Base-by-base conservation (phyloP, 257 asterid species). In the Vinca minor region DNA sequence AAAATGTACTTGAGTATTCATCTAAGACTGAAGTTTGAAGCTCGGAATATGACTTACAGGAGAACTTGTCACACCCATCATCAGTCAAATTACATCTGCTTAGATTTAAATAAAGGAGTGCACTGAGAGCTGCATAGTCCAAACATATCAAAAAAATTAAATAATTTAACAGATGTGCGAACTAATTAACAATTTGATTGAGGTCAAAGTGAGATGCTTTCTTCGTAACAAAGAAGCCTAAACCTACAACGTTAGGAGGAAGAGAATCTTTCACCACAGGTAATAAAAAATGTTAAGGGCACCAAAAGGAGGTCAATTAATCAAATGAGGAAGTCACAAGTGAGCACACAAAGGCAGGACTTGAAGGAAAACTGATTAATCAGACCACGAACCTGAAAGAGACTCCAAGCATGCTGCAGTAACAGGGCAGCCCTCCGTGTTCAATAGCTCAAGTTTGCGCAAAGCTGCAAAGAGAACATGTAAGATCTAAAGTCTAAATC, bases 381-480 rank as follows among this genome's bases (percentile, higher is more conserved):
- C 23, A 21, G 44, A 17, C 34, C n/a, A 12, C 35, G n/a, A 60
- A 88, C 98, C 98, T 83, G 95, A 77, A 74, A 91, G 82, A 62
- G 90, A 77, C 76, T 88, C 95, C 81, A 91, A 76, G 82, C 98
- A 91, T 53, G 88, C 86, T 26, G 92, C 82, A 42, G 96, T 81
- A 29, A 91, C 84, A 35, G 85, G 87, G 80, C 95, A 88, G 71
- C 96, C 96, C 74, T 91, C 98, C 95, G 88, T 74, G 77, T 88
- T 91, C 82, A 91, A 73, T 65, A 88, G 83, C 36, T 81, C 41
- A 32, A 91, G 96, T 70, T 80, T 88, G 59, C 75, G 75, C 82
- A 91, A 68, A 75, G 81, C 96, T 88, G 79, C 76, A 77, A 70
- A 71, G 54, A 31, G 60, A 56, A 68, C 8, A 65, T 13, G 25